Base-by-base conservation (phyloP, 164 flowering plant genomes). In the Nelumbo lutea region DNA sequence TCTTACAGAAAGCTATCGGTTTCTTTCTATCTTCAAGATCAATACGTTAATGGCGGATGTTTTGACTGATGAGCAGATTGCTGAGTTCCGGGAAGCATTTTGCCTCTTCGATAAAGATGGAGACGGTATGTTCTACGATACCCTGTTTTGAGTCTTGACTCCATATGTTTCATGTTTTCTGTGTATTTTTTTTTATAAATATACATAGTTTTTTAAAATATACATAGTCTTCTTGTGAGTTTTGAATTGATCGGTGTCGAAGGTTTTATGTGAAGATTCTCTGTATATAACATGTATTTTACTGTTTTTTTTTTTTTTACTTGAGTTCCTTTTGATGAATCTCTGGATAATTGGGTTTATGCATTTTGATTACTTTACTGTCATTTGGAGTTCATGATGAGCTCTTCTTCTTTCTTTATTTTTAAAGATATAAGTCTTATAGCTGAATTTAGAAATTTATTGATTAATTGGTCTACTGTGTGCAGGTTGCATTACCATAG, bases 31-130 rank as follows among this genome's bases (percentile, higher is more conserved):
- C 7, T 56, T 57, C 42, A 70, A 70, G 67, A 52, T 57, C 47
- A 64, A 66, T 4, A 9, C 9, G 38, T 61, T 27, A 8, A 76
- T 71, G 78, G 77, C 73, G 59, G 84, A 79, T 41, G 73, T 77
- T 8, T 43, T 77, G 63, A 65, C 68, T 65, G 79, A 73, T 45
- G 74, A 79, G 44, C 83, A 78, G 70, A 78, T 83, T 72, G 63
- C 59, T 50, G 83, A 83, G 75, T 83, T 83, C 65, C 75, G 77
- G 59, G 88, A 85, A 73, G 88, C 83, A 1, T 85, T 85, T 64
- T 71, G 81, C 65, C 68, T 85, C 4, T 72, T 85, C 63, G 88
- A 83, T 70, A 79, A 68, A 59, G 87, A 83, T 80, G 85, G 87
- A 57, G 87, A 83, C 71, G 88, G 88, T 84, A 47, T 1, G 61